These are phyloP conservation scores for Aegilops speltoides DNA, from an alignment of 176 grass and related monocot species.

Conservation along the genomic window DNA sequence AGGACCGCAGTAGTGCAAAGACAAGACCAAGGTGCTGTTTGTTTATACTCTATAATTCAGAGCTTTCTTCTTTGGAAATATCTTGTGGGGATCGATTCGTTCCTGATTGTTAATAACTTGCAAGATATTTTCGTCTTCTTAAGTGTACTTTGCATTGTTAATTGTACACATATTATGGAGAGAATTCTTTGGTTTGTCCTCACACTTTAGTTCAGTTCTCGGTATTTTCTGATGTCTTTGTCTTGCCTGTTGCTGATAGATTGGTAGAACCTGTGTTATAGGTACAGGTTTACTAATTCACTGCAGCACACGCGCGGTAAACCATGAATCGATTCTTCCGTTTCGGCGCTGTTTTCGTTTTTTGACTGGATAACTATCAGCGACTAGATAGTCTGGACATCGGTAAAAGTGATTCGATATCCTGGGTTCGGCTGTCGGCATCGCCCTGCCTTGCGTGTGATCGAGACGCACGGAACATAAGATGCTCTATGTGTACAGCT, in stretches of 20 bases:
- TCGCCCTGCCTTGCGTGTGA: neutral
- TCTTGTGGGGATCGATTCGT: neutral
- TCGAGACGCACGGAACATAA: neutral
- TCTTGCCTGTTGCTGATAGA: neutral
- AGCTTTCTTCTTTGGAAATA: constrained; percentile 12
- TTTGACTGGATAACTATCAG: neutral
- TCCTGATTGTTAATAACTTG: neutral
- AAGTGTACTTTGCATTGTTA: neutral
- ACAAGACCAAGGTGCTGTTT: neutral
- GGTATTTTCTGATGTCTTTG: neutral
- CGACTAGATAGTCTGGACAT: neutral
- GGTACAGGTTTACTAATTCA: neutral
- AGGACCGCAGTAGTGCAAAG: neutral
- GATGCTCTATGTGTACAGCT: neutral
- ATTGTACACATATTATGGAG: neutral
- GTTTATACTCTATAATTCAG: neutral
- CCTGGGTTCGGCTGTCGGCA: neutral
- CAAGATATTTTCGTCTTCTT: neutral
- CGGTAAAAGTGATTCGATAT: neutral
- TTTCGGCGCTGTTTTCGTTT: neutral
- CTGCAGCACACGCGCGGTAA: neutral
- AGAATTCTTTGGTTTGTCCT: neutral
- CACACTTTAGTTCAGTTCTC: neutral
- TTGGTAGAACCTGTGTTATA: neutral
- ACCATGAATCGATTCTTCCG: neutral